These are phyloP conservation scores for Penstemon eatonii DNA, from an alignment of 257 asterid species.

Conservation along the genomic window DNA sequence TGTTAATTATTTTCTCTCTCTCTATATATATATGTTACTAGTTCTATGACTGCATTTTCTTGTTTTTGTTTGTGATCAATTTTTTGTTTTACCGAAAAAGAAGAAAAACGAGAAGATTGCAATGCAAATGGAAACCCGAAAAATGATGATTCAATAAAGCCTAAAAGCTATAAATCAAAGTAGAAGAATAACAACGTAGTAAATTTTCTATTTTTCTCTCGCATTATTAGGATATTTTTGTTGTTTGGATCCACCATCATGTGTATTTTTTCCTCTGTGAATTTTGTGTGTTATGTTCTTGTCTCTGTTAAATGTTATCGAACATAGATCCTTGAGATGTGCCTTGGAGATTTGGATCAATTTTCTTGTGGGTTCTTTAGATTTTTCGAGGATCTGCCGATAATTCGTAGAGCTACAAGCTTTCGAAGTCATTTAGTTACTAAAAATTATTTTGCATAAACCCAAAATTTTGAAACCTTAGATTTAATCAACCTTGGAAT, in stretches of 20 bases:
- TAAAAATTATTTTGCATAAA: not conserved
- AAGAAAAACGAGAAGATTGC: constrained; percentile 28
- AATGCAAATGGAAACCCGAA: constrained; percentile 38
- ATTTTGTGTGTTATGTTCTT: constrained; percentile 6
- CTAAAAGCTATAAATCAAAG: constrained; percentile 45
- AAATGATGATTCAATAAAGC: constrained; percentile 38
- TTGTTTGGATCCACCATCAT: constrained; percentile 29
- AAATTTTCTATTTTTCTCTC: not conserved
- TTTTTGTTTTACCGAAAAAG: constrained; percentile 28
- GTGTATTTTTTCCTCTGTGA: constrained; percentile 15
- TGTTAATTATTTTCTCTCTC: not conserved
- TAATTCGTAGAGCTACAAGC: no score
- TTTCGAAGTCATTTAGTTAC: no score
- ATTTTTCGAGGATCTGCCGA: no score
- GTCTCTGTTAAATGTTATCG: no score
- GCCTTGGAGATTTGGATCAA: not conserved
- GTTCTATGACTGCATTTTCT: constrained; percentile 17
- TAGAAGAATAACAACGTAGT: constrained; percentile 50
- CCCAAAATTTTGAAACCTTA: not conserved
- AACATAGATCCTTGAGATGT: not conserved
- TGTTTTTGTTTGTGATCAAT: constrained; percentile 16
- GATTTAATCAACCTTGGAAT: not conserved
- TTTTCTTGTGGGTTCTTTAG: no score
- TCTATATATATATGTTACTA: not conserved
- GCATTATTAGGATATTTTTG: not conserved